Base-by-base conservation (phyloP, 225 moss, liverwort and hornwort genomes). In the Physcomitrellopsis africana region DNA sequence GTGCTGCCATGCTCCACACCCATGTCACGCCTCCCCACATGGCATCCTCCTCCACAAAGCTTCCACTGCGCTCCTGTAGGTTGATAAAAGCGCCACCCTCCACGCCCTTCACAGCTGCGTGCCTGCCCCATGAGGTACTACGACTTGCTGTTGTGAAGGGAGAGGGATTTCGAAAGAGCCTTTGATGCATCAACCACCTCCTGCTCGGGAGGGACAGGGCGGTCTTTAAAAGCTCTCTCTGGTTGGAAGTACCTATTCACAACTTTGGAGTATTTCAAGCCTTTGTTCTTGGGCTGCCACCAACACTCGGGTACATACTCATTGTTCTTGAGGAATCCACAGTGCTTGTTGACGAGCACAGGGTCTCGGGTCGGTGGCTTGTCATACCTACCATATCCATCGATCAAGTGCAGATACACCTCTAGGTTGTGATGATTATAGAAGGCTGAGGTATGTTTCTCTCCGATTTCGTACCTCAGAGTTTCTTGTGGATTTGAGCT, bases 241-340 rank as follows among this genome's bases (percentile, higher is more conserved):
- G 70, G 63, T 67, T 87, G 86, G 78, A 79, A 84, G 12, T 64
- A 84, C 70, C 86, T 37, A 19, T 79, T 84, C 76, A 79, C 84
- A 12, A 0, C 3, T 46, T 23, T 0, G 0, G 81, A 87, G 37
- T 81, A 81, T 17, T 22, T 11, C 5, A 87, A 59, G 3, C 86
- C 86, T 72, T 87, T 87, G 1, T 87, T 68, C 79, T 81, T 73
- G 18, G 58, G 78, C 51, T 87, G 86, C 79, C 79, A 84, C 86
- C 86, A 87, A 0, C 47, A 63, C 62, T 81, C 76, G 10, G 86
- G 81, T 60, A 81, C 81, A 47, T 10, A 87, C 56, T 81, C 80
- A 7, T 81, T 70, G 24, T 87, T 74, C 76, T 81, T 73, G 60
- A 87, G 18, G 69, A 74, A 87, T 26, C 73, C 84, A 14, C 57